Evolutionary conservation across 2,329 filamentous ascomycete genomes (phyloP).

Genomic region (Beauveria sp.): DNA sequence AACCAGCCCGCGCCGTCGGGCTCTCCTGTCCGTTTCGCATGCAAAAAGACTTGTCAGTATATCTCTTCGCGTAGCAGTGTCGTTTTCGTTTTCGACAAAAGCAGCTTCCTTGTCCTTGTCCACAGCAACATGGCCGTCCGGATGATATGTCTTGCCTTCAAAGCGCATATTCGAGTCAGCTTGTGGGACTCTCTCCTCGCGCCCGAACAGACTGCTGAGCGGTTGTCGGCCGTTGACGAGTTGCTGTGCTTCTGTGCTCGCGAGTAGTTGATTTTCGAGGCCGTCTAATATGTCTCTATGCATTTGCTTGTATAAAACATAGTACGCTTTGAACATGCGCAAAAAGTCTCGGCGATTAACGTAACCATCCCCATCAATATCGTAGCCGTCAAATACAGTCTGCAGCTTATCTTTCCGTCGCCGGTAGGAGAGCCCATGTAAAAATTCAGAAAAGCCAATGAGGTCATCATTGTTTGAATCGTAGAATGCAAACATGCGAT

Average conservation of each 20-base stretch:
- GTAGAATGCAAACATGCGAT: constrained; percentile 95
- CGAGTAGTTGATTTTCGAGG: constrained; percentile 69
- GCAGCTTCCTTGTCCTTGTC: constrained; percentile 48
- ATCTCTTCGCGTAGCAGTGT: constrained; percentile 52
- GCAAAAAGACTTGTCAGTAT: constrained; percentile 50
- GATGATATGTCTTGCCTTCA: constrained; percentile 58
- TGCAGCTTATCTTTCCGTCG: constrained; percentile 61
- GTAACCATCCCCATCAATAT: constrained; percentile 80
- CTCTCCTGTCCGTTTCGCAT: constrained; percentile 23
- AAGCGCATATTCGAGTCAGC: constrained; percentile 49
- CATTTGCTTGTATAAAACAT: constrained; percentile 82
- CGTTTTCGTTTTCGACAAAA: constrained; percentile 51
- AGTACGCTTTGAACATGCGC: constrained; percentile 87
- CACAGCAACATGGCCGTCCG: constrained; percentile 58
- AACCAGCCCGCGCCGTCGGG: constrained; percentile 21
- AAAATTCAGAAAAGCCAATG: constrained; percentile 88
- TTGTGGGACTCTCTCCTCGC: constrained; percentile 59
- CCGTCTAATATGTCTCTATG: constrained; percentile 75
- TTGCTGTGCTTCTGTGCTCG: constrained; percentile 68
- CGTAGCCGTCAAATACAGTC: constrained; percentile 80
- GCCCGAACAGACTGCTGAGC: constrained; percentile 65
- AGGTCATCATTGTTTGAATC: constrained; percentile 83
- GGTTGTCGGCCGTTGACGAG: constrained; percentile 69
- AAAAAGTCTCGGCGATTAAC: constrained; percentile 82
- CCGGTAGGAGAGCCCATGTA: constrained; percentile 69